Percentiles rank a stretch among this genome's conserved stretches.
phyloP scores from a whole-genome alignment of 352 stramenopile species.

The Phytophthora brassicae region DNA sequence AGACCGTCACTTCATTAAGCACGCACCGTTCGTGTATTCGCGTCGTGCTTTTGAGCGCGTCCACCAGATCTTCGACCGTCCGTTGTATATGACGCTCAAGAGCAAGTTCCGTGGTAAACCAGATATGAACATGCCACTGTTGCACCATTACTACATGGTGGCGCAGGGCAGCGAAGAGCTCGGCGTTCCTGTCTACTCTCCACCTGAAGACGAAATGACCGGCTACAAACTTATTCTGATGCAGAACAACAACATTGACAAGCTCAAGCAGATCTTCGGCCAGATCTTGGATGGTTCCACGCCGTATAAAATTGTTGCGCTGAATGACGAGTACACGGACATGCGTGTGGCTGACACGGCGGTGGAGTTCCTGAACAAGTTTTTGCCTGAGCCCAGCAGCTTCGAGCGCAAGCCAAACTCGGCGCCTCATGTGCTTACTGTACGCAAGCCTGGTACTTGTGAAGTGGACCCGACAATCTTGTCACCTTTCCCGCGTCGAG shows the following conservation, averaged over 20 bases:
- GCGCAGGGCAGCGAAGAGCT: conserved; percentile 77
- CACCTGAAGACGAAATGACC: conserved; percentile 72
- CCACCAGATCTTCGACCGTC: conserved; percentile 86
- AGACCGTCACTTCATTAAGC: conserved; percentile 87
- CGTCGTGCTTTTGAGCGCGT: conserved; percentile 82
- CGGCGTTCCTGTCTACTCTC: conserved; percentile 74
- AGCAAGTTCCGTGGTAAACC: conserved; percentile 84
- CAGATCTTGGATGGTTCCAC: conserved; percentile 65
- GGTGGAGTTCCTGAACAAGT: conserved; percentile 68
- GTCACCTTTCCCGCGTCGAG: conserved; percentile 57
- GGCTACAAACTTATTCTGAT: conserved; percentile 87
- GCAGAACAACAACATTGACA: conserved; percentile 78
- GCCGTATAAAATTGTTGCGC: conserved; percentile 75
- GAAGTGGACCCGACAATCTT: conserved; percentile 76
- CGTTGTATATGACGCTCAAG: conserved; percentile 82
- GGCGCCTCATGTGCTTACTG: conserved; percentile 46
- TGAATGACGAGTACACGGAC: conserved; percentile 89
- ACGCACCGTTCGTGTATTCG: conserved; percentile 88
- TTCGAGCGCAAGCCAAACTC: conserved; percentile 64
- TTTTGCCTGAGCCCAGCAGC: conserved; percentile 65
- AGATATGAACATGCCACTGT: conserved; percentile 88
- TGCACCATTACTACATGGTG: conserved; percentile 90
- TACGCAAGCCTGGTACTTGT: conserved; percentile 65
- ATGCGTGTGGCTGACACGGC: conserved; percentile 74
- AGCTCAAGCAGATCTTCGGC: conserved; percentile 68